Evolutionary conservation across 495 filamentous ascomycete genomes (phyloP), one percentile per base, ranked within the genome.

Genomic region (Penicillium argentinense): DNA sequence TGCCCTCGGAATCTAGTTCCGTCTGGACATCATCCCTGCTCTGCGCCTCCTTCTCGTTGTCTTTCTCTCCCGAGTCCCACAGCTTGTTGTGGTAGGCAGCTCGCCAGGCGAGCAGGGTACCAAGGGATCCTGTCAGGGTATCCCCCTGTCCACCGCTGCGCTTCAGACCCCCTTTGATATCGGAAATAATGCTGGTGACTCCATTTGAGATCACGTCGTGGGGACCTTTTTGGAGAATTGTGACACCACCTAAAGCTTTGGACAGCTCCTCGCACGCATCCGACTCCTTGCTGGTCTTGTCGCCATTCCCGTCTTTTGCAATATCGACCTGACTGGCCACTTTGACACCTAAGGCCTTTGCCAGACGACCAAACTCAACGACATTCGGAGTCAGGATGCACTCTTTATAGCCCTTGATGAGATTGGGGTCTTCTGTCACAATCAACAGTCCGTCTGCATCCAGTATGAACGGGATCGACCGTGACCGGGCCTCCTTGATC

Each of bases 381-480:
- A 95, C 87, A 47, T 98, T 98, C 0, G 93, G 93, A 22, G 93
- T 98, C 27, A 98, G 69, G 32, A 98, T 90, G 39, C 90, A 96
- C 37, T 89, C 75, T 30, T 74, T 79, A 64, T 91, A 97, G 1
- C 88, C 89, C 19, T 81, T 76, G 3, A 98, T 77, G 3, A 97
- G 69, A 17, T 82, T 83, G 11, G 93, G 93, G 38, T 84, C 69
- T 43, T 81, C 82, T 46, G 85, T 82, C 22, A 92, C 82, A 5
- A 98, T 65, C 17, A 82, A 78, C 28, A 98, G 69, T 4, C 89
- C 93, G 68, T 98, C 93, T 4, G 93, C 93, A 63, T 98, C 93
- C 7, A 98, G 69, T 34, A 98, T 88, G 46, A 97, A 84, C 1
- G 90, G 87, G 51, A 96, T 83, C 2, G 78, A 75, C 42, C 67